Evolutionary conservation across 345 rosid genomes (phyloP).

Genomic region (Noccaea bulbosa): DNA sequence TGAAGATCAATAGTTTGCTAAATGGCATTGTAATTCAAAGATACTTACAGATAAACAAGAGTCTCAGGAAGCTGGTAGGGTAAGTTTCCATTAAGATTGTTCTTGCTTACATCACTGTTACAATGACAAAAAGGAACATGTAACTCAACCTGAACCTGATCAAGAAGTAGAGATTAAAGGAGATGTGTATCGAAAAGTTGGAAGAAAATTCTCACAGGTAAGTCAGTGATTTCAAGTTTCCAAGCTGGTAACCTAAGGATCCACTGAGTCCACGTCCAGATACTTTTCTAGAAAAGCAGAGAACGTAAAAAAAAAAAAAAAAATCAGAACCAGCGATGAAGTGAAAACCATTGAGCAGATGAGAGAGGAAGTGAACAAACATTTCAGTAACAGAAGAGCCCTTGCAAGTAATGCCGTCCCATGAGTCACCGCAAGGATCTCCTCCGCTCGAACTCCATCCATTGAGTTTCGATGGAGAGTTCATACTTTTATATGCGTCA

Average conservation of each 20-base stretch:
- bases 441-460: constrained; percentile 85
- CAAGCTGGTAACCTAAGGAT: constrained; percentile 81
- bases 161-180: constrained; percentile 32
- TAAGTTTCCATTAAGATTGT: constrained; percentile 76
- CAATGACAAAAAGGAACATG: constrained; percentile 54
- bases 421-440: constrained; percentile 84
- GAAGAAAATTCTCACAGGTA: constrained; percentile 60
- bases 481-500: constrained; percentile 79
- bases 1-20: constrained; percentile 9
- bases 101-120: constrained; percentile 86
- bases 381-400: constrained; percentile 81
- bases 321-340: background rate
- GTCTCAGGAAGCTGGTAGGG: constrained; percentile 97
- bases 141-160: constrained; percentile 20
- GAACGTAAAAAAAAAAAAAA: background rate
- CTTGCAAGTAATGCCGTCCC: constrained; percentile 89
- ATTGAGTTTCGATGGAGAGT: constrained; percentile 68
- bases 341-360: background rate
- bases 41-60: constrained; percentile 61
- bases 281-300: constrained; percentile 61
- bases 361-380: constrained; percentile 43
- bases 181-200: constrained; percentile 5
- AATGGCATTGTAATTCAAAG: background rate
- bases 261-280: constrained; percentile 78
- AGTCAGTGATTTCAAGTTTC: constrained; percentile 80